Conservation (phyloP, 495 filamentous ascomycete genomes). For the Aspergillus mulundensis region DNA sequence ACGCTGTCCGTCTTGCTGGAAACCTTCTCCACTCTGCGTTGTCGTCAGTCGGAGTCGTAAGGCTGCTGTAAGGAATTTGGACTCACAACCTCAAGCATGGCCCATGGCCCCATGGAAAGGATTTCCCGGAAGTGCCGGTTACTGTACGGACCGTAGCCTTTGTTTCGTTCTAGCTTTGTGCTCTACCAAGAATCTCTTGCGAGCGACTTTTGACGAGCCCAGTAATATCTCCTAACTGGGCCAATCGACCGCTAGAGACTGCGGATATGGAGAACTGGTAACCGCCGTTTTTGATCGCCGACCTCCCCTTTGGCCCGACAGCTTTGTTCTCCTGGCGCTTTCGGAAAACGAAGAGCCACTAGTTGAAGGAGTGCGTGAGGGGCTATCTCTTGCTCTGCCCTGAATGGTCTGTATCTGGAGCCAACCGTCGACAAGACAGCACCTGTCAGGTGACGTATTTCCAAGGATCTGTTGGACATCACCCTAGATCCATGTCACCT, state of each 20-base stretch:
- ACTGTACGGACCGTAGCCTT: slow-evolving; percentile 3
- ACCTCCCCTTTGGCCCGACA: background rate
- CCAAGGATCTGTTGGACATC: background rate
- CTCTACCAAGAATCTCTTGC: background rate
- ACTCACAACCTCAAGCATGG: background rate
- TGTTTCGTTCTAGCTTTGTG: background rate
- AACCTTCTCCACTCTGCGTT: background rate
- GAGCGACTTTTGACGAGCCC: background rate
- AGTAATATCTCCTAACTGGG: background rate
- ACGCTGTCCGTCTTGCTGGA: background rate
- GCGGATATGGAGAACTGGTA: background rate
- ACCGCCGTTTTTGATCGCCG: background rate
- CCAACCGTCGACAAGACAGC: background rate
- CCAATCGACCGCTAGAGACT: background rate
- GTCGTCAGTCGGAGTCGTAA: background rate
- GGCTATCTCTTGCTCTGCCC: background rate
- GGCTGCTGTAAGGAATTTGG: background rate
- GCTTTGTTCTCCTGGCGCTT: background rate
- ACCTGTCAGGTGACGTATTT: slow-evolving; percentile 3
- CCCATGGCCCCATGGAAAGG: background rate
- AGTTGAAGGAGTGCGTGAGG: background rate
- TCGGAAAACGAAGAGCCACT: background rate
- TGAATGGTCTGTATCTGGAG: background rate
- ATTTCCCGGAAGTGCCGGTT: background rate
- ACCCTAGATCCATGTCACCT: background rate